phyloP scores from a whole-genome alignment of 2,329 filamentous ascomycete genomes.

The Aureobasidium lini region DNA sequence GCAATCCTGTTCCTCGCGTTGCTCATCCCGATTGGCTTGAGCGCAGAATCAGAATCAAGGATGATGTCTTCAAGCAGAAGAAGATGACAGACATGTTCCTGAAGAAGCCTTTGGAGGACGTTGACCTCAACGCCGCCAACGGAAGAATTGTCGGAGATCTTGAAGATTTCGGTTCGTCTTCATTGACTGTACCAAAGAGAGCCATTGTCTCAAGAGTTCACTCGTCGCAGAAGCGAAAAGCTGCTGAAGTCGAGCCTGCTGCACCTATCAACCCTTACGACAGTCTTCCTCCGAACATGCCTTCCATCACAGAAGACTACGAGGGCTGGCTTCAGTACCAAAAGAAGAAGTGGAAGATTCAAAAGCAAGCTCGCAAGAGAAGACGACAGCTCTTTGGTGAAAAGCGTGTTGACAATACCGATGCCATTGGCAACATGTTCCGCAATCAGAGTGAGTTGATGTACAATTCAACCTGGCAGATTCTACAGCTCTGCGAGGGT shows the following conservation, averaged over 20 bases:
- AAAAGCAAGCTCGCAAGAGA: conserved; percentile 79
- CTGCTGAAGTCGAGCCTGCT: conserved; percentile 37
- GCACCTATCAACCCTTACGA: conserved; percentile 72
- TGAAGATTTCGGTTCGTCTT: conserved; percentile 38
- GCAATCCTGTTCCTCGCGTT: conserved; percentile 89
- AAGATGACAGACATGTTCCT: conserved; percentile 92
- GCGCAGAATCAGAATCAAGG: conserved; percentile 84
- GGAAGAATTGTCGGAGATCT: conserved; percentile 52
- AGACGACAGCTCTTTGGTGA: conserved; percentile 91
- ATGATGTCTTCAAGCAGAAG: conserved; percentile 96
- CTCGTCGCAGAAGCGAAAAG: conserved; percentile 41
- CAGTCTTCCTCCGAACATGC: conserved; percentile 74
- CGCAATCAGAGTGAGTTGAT: conserved; percentile 85
- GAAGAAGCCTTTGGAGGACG: conserved; percentile 65
- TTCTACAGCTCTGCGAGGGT: conserved; percentile 77
- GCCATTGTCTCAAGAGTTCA: conserved; percentile 29
- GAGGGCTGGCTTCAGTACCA: conserved; percentile 83
- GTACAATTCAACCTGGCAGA: conserved; percentile 90
- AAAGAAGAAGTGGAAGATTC: conserved; percentile 98
- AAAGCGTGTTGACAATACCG: conserved; percentile 53
- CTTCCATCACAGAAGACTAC: conserved; percentile 79
- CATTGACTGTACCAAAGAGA: conserved; percentile 38
- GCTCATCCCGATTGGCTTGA: conserved; percentile 96
- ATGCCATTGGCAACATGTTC: conserved; percentile 65
- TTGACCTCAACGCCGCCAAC: conserved; percentile 55